Base-by-base conservation (phyloP, 805 yeast genomes). In the Maudiozyma turicensis region DNA sequence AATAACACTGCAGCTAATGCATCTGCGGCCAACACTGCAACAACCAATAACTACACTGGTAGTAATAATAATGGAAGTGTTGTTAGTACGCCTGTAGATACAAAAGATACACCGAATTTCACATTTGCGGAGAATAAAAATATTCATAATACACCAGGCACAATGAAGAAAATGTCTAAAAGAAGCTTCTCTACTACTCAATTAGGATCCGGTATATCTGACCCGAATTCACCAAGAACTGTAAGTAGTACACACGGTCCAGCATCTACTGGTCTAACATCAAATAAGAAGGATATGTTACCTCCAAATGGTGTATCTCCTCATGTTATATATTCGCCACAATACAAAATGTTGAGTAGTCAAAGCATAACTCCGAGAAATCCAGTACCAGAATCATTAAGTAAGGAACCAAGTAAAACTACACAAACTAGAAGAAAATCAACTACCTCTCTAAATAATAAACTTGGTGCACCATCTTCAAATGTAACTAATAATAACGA, bases 241-340 rank as follows among this genome's bases (percentile, higher is more conserved):
- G 28, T 14, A 1, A 8, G 40, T 8, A 35, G 29, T 33, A 20
- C 26, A 20, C 28, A 28, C 5, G 13, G 10, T n/a, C 15, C 44
- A 8, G 9, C 34, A 6, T n/a, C 35, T 3, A 32, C 38, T 38
- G 39, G 32, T 32, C n/a, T 26, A 7, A 4, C 15, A 10, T 6
- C 28, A 8, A 31, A 14, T 11, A 48, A 48, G 15, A 48, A 44
- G n/a, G 50, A 44, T 20, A 48, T 48, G 50, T 20, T 40, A 15
- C 50, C 50, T 31, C 50, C 50, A 20, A 48, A 43, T 30, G 47
- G 44, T 34, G 40, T 44, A 5, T 48, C 47, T 15, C 50, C 47
- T 15, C 50, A 48, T 10, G 43, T 48, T 4, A 14, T 44, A 31
- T 48, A 40, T 14, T 48, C 50, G 2, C 47, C 47, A 8, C 50